A percentile compares a stretch with the other conserved stretches of the same genome.
Evolutionary conservation across 768 basidiomycete species (phyloP).

Genomic region (Antrodiella citrinella): DNA sequence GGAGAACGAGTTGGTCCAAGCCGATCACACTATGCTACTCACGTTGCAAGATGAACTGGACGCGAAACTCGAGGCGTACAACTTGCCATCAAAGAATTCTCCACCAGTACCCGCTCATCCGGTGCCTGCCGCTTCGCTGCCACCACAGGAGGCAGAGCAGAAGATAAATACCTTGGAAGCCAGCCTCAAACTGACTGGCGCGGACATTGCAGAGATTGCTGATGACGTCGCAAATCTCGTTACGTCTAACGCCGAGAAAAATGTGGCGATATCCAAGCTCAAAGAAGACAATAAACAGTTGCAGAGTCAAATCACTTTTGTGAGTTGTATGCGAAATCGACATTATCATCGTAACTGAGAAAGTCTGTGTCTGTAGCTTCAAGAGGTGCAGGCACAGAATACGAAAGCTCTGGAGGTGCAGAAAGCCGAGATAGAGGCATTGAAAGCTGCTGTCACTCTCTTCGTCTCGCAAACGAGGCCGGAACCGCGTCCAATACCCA

Average conservation of each 20-base stretch:
- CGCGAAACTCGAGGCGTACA: slow-evolving; percentile 19
- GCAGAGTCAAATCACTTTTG: slow-evolving; percentile 13
- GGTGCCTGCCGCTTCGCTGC: background rate
- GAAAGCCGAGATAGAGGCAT: slow-evolving; percentile 12
- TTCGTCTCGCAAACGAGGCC: slow-evolving; percentile 6
- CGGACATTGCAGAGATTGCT: slow-evolving; percentile 5
- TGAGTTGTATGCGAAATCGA: slow-evolving; percentile 9
- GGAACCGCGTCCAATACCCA: slow-evolving; percentile 9
- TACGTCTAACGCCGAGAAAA: background rate
- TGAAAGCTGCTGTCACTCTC: slow-evolving; percentile 14
- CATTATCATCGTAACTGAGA: background rate
- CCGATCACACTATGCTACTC: slow-evolving; percentile 20
- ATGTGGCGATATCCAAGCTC: slow-evolving; percentile 5
- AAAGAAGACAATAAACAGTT: slow-evolving; percentile 15
- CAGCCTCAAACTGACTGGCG: too few relatives aligned
- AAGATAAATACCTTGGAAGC: slow-evolving; percentile 1
- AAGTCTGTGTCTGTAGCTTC: slow-evolving; percentile 6
- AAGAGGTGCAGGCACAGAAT: slow-evolving; percentile 8
- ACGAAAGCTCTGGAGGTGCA: slow-evolving; percentile 2
- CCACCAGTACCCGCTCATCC: slow-evolving; percentile 12
- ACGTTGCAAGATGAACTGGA: too few relatives aligned
- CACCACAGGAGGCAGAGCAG: slow-evolving; percentile 1
- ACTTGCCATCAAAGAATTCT: slow-evolving; percentile 18
- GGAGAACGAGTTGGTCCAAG: slow-evolving; percentile 29
- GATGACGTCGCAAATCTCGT: slow-evolving; percentile 6